These are phyloP conservation scores for Calcarisporium arbuscula DNA, from an alignment of 2,329 filamentous ascomycete genomes.

Conservation along the genomic window DNA sequence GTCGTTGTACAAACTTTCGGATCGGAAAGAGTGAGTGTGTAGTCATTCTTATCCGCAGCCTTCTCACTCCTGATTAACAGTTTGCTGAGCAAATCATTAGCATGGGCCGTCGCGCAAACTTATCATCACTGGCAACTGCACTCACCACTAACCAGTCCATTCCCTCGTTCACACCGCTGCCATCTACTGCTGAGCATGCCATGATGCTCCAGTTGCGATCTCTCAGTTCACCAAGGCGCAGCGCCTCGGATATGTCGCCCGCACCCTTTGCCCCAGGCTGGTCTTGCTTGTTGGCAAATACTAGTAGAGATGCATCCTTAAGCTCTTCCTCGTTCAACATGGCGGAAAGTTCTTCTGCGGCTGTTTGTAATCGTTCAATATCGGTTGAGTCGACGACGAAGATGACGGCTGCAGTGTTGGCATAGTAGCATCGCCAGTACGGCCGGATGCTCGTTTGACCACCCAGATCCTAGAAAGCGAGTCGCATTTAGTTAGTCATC, in stretches of 20 bases:
- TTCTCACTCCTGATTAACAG: conserved; percentile 26
- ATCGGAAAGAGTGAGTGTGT: conserved; percentile 11
- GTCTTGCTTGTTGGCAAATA: conserved; percentile 99
- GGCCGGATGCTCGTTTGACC: conserved; percentile 98
- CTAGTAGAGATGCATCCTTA: conserved; percentile 82
- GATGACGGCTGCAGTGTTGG: conserved; percentile 95
- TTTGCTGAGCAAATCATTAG: conserved; percentile 22
- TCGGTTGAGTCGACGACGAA: conserved; percentile 98
- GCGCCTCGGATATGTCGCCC: conserved; percentile 90
- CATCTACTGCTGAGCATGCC: conserved; percentile 92
- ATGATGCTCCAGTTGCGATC: conserved; percentile 99
- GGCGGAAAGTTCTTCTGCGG: conserved; percentile 82
- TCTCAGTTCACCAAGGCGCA: conserved; percentile 82
- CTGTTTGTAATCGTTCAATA: conserved; percentile 88
- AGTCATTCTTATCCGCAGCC: too few species aligned
- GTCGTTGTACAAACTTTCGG: conserved; percentile 25
- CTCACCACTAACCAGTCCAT: conserved; percentile 98
- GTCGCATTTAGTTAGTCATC: conserved; percentile 12
- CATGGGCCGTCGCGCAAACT: too few species aligned
- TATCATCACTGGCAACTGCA: conserved; percentile 13
- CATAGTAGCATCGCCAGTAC: conserved; percentile 99
- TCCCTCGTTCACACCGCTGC: conserved; percentile 87
- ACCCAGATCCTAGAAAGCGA: conserved; percentile 64
- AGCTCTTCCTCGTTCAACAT: conserved; percentile 98
- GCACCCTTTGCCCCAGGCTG: conserved; percentile 95